Conservation (phyloP, 202 grass and related monocot genomes). For the Elaeis oleifera region DNA sequence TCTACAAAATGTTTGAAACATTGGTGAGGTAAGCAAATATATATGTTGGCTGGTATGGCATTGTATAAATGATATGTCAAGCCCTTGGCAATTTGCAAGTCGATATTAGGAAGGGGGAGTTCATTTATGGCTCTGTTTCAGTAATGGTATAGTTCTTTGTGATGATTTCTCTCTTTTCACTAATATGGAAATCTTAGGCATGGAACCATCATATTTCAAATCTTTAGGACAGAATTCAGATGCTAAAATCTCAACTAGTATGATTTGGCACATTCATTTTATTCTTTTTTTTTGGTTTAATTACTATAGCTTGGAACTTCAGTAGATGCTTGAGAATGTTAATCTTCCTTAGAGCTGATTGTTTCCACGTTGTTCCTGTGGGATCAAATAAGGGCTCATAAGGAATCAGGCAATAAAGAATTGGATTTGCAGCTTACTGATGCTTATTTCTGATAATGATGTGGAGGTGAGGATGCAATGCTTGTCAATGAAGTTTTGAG, state of each 20-base stretch:
- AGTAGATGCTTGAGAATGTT: not conserved
- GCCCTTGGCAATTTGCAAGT: too few species aligned
- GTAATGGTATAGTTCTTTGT: conserved; percentile 8
- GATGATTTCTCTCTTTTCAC: conserved; percentile 5
- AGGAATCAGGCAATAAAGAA: conserved; percentile 21
- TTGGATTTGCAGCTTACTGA: conserved; percentile 39
- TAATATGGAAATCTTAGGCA: conserved; percentile 36
- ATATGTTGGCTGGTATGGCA: too few species aligned
- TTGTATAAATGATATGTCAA: too few species aligned
- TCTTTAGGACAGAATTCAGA: conserved; percentile 54
- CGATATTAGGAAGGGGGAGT: too few species aligned
- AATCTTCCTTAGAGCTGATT: conserved; percentile 5
- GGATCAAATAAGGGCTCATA: conserved; percentile 40
- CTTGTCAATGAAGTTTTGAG: not conserved
- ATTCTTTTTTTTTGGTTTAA: not conserved
- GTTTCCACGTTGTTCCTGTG: conserved; percentile 9
- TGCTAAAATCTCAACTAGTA: conserved; percentile 68
- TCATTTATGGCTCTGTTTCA: conserved; percentile 8
- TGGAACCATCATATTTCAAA: conserved; percentile 62
- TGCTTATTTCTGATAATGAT: conserved; percentile 33
- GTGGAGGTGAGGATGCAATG: conserved; percentile 42
- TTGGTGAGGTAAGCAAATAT: too few species aligned
- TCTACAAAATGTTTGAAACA: too few species aligned
- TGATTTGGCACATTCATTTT: not conserved
- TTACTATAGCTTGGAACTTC: not conserved